Evolutionary conservation across 1,284 basidiomycete species (phyloP).

Genomic region (Moesziomyces globuligerus): DNA sequence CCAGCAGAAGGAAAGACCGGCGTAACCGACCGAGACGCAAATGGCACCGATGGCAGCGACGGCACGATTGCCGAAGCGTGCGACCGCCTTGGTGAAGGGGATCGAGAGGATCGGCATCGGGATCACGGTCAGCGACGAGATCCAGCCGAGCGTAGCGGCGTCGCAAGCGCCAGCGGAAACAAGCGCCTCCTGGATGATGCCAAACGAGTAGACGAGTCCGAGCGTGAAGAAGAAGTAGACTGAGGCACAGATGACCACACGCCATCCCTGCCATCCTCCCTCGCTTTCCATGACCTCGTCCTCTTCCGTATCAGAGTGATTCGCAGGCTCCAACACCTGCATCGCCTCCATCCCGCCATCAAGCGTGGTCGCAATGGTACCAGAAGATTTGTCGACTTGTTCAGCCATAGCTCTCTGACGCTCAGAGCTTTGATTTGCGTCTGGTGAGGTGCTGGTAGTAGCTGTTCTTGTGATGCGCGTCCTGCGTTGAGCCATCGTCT

Average conservation of each 20-base stretch:
- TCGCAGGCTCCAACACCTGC: constrained; percentile 74
- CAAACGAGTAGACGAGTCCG: constrained; percentile 65
- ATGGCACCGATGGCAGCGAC: constrained; percentile 52
- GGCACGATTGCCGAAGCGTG: constrained; percentile 52
- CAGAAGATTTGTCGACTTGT: background rate
- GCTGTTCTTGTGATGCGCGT: background rate
- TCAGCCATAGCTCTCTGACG: background rate
- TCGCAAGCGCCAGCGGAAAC: constrained; percentile 59
- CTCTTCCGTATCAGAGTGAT: background rate
- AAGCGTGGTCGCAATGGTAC: background rate
- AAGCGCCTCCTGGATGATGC: constrained; percentile 63
- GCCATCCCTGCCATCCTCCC: constrained; percentile 29
- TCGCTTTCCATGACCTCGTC: constrained; percentile 18
- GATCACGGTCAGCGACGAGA: constrained; percentile 60
- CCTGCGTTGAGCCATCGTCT: background rate
- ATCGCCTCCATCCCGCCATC: constrained; percentile 75
- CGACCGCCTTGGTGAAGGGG: constrained; percentile 59
- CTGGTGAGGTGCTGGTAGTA: background rate
- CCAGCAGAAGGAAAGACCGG: constrained; percentile 55
- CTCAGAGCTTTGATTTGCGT: too few relatives aligned
- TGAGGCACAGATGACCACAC: constrained; percentile 31
- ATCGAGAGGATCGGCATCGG: constrained; percentile 61
- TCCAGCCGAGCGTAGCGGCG: constrained; percentile 64
- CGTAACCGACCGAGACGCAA: constrained; percentile 55
- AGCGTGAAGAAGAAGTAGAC: constrained; percentile 53